Evolutionary conservation across 176 grass and related monocot species (phyloP), one percentile per base, ranked within the genome.

Genomic region (Saccharum spontaneum): DNA sequence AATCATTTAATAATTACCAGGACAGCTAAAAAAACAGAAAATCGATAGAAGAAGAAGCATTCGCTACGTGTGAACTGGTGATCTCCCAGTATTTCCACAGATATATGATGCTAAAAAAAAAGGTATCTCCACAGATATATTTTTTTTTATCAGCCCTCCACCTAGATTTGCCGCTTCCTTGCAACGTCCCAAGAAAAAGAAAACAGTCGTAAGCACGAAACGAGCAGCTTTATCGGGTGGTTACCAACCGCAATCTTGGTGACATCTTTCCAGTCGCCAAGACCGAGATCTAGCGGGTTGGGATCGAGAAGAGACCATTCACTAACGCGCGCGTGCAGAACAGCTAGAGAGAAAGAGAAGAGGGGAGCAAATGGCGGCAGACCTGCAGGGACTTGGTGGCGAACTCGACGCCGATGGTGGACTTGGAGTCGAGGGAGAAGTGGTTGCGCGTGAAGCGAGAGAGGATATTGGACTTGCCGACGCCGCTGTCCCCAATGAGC

Each of bases 331-430:
- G 34, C 65, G 80, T 39, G 28, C 10, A 13, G 30, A 84, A 64
- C 7, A 57, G 39, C 38, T 41, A 30, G n/a, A 65, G 37, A 22
- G 1, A 62, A 70, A 10, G 20, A 6, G 34, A 74, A 13, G 24
- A 37, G 8, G 0, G 40, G 50, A 28, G 49, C 28, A 41, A 77
- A 41, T 33, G 71, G 54, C 45, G 14, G 6, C 22, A n/a, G 75
- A 95, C 93, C 90, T 92, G 83, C 39, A 95, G 71, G 69, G 93
- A 92, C 52, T 89, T 88, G 79, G 93, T 95, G 88, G 93, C 93
- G 79, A 95, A 95, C 81, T 95, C 93, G 31, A 95, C 93, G 85
- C 93, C 93, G 39, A 95, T 95, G 86, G 93, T 95, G 79, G 93
- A 92, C 86, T 95, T 95, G 63, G 93, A 95, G 44, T 95, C 93